Percentiles rank a stretch among this genome's conserved stretches.
Evolutionary conservation across 768 basidiomycete species (phyloP).

Genomic region (Mycena vitilis): DNA sequence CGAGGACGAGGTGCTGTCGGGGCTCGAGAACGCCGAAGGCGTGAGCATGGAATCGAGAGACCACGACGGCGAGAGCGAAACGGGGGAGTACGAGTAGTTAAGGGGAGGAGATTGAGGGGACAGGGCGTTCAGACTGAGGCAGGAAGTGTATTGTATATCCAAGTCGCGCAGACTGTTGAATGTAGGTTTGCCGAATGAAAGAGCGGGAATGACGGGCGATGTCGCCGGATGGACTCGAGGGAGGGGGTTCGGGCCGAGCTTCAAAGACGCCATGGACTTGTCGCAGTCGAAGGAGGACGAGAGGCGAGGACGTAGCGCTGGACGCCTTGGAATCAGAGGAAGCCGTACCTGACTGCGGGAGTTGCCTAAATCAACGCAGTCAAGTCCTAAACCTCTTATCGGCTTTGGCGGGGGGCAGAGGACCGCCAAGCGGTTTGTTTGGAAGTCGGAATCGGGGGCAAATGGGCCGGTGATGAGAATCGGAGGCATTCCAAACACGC

Average conservation of each 20-base stretch:
- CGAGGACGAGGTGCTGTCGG: not conserved
- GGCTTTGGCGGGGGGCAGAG: slow-evolving; percentile 8
- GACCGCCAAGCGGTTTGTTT: slow-evolving; percentile 7
- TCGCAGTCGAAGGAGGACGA: slow-evolving; percentile 24
- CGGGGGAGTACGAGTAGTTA: slow-evolving; percentile 17
- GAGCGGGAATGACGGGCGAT: not conserved
- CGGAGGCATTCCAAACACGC: slow-evolving; percentile 5
- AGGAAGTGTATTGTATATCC: slow-evolving; percentile 26
- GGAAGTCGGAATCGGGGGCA: slow-evolving; percentile 16
- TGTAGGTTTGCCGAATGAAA: not conserved
- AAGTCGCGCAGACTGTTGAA: slow-evolving; percentile 32
- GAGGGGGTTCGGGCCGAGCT: slow-evolving; percentile 4
- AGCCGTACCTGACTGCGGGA: not conserved
- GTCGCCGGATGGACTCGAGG: not conserved
- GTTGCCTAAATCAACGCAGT: not conserved
- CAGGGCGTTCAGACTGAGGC: slow-evolving; percentile 14
- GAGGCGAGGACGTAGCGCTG: slow-evolving; percentile 1
- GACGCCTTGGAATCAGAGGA: not conserved
- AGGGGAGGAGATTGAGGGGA: slow-evolving; percentile 16
- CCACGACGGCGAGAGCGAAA: slow-evolving; percentile 23
- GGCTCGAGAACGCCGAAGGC: slow-evolving; percentile 10
- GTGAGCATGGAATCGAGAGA: slow-evolving; percentile 26
- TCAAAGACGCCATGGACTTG: slow-evolving; percentile 28
- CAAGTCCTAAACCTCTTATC: slow-evolving; percentile 19
- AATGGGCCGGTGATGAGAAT: not conserved